Conservation (phyloP, 2,329 filamentous ascomycete species). For the Aphanocladium album region DNA sequence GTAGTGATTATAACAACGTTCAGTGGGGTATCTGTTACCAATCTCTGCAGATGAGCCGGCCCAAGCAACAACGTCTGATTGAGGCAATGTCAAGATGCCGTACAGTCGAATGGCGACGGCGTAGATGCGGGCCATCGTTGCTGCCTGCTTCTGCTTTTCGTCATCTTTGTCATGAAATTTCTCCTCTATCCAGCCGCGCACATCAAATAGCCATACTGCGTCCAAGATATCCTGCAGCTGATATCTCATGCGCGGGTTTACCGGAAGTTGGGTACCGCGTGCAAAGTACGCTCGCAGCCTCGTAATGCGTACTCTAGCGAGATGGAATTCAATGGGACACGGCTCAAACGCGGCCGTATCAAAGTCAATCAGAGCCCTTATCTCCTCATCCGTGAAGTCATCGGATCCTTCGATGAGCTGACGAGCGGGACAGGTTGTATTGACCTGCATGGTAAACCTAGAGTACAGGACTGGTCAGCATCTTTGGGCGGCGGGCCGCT, state of each 20-base stretch:
- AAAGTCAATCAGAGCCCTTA: not conserved
- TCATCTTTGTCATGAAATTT: not conserved
- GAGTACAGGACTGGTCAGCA: too few species aligned
- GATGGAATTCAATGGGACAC: not conserved
- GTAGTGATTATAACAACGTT: not conserved
- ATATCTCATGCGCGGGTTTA: not conserved
- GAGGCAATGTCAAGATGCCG: not conserved
- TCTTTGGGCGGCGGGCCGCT: too few species aligned
- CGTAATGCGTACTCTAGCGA: constrained; percentile 1
- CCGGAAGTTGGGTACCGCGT: not conserved
- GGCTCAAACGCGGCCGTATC: not conserved
- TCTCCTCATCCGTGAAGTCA: not conserved
- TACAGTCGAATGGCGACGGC: not conserved
- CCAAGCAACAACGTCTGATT: not conserved
- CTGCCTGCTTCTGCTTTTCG: not conserved
- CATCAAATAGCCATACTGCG: not conserved
- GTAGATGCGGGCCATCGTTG: not conserved
- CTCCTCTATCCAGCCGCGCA: not conserved
- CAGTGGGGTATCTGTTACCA: not conserved
- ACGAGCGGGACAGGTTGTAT: not conserved
- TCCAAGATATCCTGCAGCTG: not conserved
- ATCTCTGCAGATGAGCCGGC: not conserved
- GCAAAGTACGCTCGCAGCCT: not conserved
- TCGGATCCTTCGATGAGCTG: not conserved
- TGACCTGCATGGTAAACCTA: constrained; percentile 3